These are phyloP conservation scores for Arabidopsis arenosa DNA, from an alignment of 345 rosid species.

Conservation along the genomic window DNA sequence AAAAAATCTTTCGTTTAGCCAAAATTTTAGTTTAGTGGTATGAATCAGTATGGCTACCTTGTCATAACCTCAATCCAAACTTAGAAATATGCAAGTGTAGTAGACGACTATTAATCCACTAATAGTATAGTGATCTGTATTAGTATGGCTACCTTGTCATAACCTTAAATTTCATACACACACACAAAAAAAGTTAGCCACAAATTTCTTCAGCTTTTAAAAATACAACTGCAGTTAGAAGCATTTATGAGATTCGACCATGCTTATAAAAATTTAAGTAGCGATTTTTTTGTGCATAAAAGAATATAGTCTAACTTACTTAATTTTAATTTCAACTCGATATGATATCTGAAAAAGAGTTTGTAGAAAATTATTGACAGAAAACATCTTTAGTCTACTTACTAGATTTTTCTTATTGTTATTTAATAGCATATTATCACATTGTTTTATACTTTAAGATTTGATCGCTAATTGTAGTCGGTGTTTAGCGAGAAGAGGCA, in stretches of 20 bases:
- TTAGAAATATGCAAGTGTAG: not conserved
- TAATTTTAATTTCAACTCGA: not conserved
- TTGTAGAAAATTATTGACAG: not conserved
- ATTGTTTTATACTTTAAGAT: not conserved
- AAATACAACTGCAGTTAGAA: not conserved
- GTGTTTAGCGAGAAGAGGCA: constrained; percentile 34
- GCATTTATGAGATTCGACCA: not conserved
- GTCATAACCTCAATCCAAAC: not conserved
- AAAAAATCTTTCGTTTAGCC: not conserved
- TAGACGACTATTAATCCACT: not conserved
- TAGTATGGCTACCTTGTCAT: too few relatives aligned
- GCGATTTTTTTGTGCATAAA: not conserved
- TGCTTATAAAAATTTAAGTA: not conserved
- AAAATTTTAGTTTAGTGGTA: not conserved
- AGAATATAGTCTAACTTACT: not conserved
- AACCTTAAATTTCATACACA: too few relatives aligned
- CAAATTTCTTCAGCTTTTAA: not conserved
- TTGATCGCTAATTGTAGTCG: not conserved
- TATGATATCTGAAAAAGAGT: not conserved
- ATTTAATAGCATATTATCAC: not conserved
- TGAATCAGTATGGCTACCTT: not conserved
- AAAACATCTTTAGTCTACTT: not conserved
- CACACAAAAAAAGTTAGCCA: too few relatives aligned
- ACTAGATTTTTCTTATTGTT: constrained; percentile 11
- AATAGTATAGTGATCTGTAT: too few relatives aligned